These are phyloP conservation scores for Phytophthora rubi DNA, from an alignment of 352 stramenopile species.

Conservation along the genomic window DNA sequence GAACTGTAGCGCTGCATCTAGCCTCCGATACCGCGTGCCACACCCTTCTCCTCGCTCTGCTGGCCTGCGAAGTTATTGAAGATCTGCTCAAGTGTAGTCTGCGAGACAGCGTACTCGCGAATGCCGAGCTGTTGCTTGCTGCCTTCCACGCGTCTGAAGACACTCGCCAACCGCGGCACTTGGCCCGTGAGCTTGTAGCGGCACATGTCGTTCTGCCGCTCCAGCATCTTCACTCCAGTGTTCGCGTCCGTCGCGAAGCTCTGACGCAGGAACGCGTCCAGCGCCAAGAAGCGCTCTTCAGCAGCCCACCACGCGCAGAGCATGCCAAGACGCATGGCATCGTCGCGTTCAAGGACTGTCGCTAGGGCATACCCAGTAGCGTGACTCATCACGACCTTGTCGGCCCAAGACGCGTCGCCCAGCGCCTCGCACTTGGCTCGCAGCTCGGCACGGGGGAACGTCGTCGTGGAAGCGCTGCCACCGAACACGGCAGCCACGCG, in stretches of 20 bases:
- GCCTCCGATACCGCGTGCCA: slow-evolving; percentile 51
- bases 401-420: slow-evolving; percentile 49
- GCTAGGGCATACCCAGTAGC: slow-evolving; percentile 71
- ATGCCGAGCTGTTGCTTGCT: slow-evolving; percentile 55
- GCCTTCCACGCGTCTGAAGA: slow-evolving; percentile 81
- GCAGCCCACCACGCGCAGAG: slow-evolving; percentile 72
- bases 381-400: slow-evolving; percentile 58
- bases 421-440: slow-evolving; percentile 51
- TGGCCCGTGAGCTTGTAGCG: slow-evolving; percentile 69
- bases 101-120: slow-evolving; percentile 86
- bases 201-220: slow-evolving; percentile 76
- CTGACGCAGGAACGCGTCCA: slow-evolving; percentile 49
- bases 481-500: slow-evolving; percentile 44
- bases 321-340: slow-evolving; percentile 42
- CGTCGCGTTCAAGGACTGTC: slow-evolving; percentile 59
- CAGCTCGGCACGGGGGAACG: slow-evolving; percentile 46
- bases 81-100: slow-evolving; percentile 93
- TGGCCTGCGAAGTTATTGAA: slow-evolving; percentile 91
- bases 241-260: slow-evolving; percentile 43
- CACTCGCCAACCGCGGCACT: slow-evolving; percentile 60
- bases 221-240: slow-evolving; percentile 53
- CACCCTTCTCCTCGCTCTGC: slow-evolving; percentile 71
- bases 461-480: slow-evolving; percentile 28
- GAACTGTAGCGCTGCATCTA: slow-evolving; percentile 11
- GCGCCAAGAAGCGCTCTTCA: slow-evolving; percentile 57